phyloP scores from a whole-genome alignment of 31 red algal genomes.

The Endocladia muricata region DNA sequence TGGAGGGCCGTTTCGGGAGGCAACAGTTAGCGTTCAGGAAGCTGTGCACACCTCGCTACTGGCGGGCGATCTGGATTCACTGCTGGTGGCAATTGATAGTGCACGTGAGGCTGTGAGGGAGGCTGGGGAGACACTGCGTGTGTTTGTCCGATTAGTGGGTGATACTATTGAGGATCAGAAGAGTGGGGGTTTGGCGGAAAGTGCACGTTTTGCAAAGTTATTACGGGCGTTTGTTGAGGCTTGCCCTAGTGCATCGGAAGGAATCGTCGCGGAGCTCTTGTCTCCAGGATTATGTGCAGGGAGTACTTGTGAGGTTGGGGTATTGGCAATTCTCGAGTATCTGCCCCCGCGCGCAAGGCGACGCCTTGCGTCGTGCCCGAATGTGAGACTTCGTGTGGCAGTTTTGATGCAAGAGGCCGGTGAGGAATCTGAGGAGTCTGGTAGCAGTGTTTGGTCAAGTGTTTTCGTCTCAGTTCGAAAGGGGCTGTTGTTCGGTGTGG shows the following conservation, averaged over 20 bases:
- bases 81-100: not conserved
- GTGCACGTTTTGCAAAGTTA: not conserved
- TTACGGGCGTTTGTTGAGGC: constrained; percentile 3
- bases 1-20: not conserved
- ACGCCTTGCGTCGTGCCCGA: not conserved
- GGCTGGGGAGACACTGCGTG: constrained; percentile 2
- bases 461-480: constrained; percentile 50
- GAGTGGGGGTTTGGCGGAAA: not conserved
- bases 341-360: not conserved
- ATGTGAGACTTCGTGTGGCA: not conserved
- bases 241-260: not conserved
- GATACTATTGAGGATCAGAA: not conserved
- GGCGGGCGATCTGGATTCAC: not conserved
- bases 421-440: constrained; percentile 2
- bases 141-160: not conserved
- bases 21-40: not conserved
- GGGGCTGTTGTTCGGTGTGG: constrained; percentile 35
- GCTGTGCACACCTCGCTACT: not conserved
- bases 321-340: not conserved
- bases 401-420: too few relatives aligned
- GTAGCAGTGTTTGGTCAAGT: constrained; percentile 13
- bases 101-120: not conserved
- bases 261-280: constrained; percentile 15
- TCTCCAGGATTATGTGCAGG: not conserved
- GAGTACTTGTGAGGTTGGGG: not conserved